Evolutionary conservation across 2,329 filamentous ascomycete species (phyloP).

Genomic region (Fusarium pseudoanthophilum): DNA sequence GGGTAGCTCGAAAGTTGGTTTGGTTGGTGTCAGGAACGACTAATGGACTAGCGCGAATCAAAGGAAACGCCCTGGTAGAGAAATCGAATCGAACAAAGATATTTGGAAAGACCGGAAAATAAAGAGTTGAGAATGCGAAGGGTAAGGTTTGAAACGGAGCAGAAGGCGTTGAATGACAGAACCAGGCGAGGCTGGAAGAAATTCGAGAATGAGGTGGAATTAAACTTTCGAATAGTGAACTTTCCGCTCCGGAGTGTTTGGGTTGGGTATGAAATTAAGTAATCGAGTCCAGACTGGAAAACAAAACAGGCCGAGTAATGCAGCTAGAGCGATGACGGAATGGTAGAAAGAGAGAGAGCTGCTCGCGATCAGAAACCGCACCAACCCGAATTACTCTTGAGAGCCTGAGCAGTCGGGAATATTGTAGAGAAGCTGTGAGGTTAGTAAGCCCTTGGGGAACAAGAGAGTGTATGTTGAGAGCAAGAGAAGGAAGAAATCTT

Average conservation of each 20-base stretch:
- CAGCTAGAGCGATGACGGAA: constrained; percentile 25
- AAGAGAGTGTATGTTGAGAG: constrained; percentile 18
- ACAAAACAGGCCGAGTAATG: constrained; percentile 1
- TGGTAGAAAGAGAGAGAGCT: neutral
- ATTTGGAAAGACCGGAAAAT: constrained; percentile 24
- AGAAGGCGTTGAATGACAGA: constrained; percentile 19
- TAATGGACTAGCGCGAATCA: constrained; percentile 19
- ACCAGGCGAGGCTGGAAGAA: constrained; percentile 9
- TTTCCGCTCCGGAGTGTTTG: neutral
- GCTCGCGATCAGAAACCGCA: constrained; percentile 4
- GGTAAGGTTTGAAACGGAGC: constrained; percentile 23
- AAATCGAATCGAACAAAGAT: constrained; percentile 17
- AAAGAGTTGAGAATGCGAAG: constrained; percentile 9
- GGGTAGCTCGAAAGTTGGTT: constrained; percentile 28
- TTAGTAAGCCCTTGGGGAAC: constrained; percentile 26
- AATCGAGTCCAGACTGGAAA: constrained; percentile 9
- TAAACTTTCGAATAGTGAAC: constrained; percentile 25
- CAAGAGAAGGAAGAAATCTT: constrained; percentile 24
- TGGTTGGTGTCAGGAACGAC: constrained; percentile 26
- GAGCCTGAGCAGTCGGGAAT: neutral
- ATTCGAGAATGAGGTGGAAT: constrained; percentile 15
- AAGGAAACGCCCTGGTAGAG: constrained; percentile 7
- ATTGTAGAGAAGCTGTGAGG: constrained; percentile 10
- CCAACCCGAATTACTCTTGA: constrained; percentile 6
- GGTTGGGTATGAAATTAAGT: neutral